phyloP scores from a whole-genome alignment of 1,139 yeast species.

The Oligophagozyma castellii region DNA sequence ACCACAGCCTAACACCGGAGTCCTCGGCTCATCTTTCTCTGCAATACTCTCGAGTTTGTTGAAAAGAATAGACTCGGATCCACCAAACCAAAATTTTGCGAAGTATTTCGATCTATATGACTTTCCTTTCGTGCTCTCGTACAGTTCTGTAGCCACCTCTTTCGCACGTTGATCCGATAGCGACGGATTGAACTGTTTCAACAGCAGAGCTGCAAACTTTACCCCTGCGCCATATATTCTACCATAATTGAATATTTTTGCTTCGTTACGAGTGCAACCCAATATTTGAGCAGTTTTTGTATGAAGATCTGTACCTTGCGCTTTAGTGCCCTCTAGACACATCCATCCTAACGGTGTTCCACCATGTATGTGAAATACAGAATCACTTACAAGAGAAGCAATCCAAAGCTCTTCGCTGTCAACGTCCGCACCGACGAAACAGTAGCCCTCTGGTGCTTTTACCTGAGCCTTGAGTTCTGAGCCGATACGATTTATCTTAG shows the following conservation, averaged over 20 bases:
- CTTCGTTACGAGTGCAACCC: conserved; percentile 83
- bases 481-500: conserved; percentile 73
- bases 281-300: conserved; percentile 85
- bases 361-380: conserved; percentile 80
- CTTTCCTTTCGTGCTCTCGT: conserved; percentile 73
- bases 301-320: conserved; percentile 84
- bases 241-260: conserved; percentile 92
- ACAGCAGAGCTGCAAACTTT: conserved; percentile 67
- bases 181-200: conserved; percentile 68
- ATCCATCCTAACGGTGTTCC: conserved; percentile 98
- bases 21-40: conserved; percentile 64
- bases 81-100: conserved; percentile 64
- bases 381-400: conserved; percentile 88
- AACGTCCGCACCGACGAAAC: conserved; percentile 95
- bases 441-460: conserved; percentile 78
- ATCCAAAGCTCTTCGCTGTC: conserved; percentile 98
- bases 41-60: conserved; percentile 84
- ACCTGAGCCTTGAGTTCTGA: conserved; percentile 85
- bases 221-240: conserved; percentile 97
- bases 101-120: conserved; percentile 24
- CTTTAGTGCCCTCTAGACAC: conserved; percentile 93
- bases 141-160: conserved; percentile 52
- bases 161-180: conserved; percentile 58
- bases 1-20: conserved; percentile 90
- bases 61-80: conserved; percentile 85